Conservation (phyloP, 164 flowering plant genomes). For the Vitis riparia region DNA sequence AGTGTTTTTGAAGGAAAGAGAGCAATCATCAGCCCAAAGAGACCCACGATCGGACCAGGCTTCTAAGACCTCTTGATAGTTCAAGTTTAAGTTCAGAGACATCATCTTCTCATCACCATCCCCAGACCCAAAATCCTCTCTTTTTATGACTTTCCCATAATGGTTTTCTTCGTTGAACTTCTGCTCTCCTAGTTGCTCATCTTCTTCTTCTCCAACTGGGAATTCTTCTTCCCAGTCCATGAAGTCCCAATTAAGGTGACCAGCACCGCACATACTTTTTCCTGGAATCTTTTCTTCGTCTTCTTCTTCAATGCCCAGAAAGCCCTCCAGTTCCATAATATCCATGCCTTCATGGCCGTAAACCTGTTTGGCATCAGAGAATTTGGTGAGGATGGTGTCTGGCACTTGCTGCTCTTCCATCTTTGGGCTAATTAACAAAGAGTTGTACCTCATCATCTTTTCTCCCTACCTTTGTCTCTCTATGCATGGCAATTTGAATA, state of each 20-base stretch:
- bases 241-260: conserved; percentile 35
- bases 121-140: conserved; percentile 32
- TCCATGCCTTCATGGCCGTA: conserved; percentile 10
- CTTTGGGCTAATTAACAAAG: conserved; percentile 39
- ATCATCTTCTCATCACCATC: conserved; percentile 26
- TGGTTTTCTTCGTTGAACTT: conserved; percentile 10
- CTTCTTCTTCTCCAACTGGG: conserved; percentile 15
- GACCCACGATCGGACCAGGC: conserved; percentile 65
- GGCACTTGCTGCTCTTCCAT: conserved; percentile 41
- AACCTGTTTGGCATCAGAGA: neutral
- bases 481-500: conserved; percentile 16
- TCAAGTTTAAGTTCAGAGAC: conserved; percentile 51
- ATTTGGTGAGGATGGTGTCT: conserved; percentile 8
- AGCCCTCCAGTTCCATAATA: conserved; percentile 34
- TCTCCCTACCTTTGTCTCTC: conserved; percentile 9
- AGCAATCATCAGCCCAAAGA: conserved; percentile 40
- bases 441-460: conserved; percentile 22
- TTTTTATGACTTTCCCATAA: conserved; percentile 13
- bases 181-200: conserved; percentile 9
- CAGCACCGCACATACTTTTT: neutral
- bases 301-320: conserved; percentile 35
- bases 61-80: conserved; percentile 60
- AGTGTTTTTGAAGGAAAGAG: conserved; percentile 21
- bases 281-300: conserved; percentile 23
- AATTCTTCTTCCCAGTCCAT: conserved; percentile 34